These are phyloP conservation scores for Colletotrichum liaoningense DNA, from an alignment of 2,329 filamentous ascomycete genomes.

Conservation along the genomic window DNA sequence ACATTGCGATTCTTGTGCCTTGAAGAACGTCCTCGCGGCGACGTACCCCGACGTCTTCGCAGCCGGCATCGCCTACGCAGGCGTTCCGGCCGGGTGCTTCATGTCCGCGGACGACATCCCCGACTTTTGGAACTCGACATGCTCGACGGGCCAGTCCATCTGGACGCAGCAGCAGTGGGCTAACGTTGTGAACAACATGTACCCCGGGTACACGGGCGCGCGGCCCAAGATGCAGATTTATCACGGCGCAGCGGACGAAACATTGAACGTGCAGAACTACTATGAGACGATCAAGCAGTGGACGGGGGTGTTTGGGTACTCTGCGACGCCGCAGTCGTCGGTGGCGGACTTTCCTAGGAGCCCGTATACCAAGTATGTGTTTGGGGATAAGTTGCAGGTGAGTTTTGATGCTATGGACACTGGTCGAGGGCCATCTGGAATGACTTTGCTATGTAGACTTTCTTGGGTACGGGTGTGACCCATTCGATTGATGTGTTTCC, in stretches of 20 bases:
- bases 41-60: constrained; percentile 67
- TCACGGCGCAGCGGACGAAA: constrained; percentile 64
- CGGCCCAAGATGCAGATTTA: constrained; percentile 69
- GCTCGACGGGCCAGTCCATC: constrained; percentile 61
- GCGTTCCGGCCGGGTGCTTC: constrained; percentile 69
- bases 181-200: constrained; percentile 56
- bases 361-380: constrained; percentile 53
- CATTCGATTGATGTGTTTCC: constrained; percentile 35
- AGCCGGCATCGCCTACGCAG: constrained; percentile 62
- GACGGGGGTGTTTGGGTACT: constrained; percentile 61
- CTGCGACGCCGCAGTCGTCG: constrained; percentile 44
- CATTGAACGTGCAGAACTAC: constrained; percentile 64
- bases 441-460: constrained; percentile 13
- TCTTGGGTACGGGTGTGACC: constrained; percentile 27
- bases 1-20: not conserved
- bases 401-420: not conserved
- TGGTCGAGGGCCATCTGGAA: not conserved
- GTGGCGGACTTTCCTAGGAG: constrained; percentile 47
- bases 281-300: constrained; percentile 68
- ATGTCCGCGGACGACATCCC: constrained; percentile 50
- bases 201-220: constrained; percentile 60
- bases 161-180: constrained; percentile 55
- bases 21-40: constrained; percentile 58
- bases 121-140: constrained; percentile 66
- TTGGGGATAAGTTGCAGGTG: constrained; percentile 47